Conservation (phyloP, 306 rosid species). For the Chamaecrista fasciculata region DNA sequence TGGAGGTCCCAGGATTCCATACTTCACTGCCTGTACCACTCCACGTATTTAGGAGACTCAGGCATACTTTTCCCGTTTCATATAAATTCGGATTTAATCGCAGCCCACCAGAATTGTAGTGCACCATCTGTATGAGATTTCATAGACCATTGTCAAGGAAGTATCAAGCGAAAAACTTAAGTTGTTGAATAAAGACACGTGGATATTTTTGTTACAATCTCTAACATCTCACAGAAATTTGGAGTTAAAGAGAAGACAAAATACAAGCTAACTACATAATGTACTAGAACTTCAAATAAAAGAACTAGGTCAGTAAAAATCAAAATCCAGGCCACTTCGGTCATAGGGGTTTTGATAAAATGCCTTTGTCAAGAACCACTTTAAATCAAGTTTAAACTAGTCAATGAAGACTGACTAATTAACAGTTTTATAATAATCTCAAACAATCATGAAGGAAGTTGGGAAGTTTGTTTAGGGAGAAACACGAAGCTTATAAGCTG, state of each 20-base stretch:
- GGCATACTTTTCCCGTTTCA: constrained; percentile 94
- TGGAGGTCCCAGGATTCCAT: constrained; percentile 81
- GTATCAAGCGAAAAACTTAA: not conserved
- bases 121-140: constrained; percentile 66
- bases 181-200: not conserved
- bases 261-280: no score
- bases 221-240: not conserved
- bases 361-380: not conserved
- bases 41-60: constrained; percentile 93
- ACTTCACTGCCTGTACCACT: constrained; percentile 72
- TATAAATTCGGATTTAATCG: constrained; percentile 87
- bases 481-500: not conserved
- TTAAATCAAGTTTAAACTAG: no score
- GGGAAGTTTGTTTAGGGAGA: not conserved
- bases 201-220: not conserved
- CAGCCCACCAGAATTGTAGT: constrained; percentile 85
- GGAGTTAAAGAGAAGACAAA: not conserved
- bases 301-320: not conserved
- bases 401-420: no score
- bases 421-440: not conserved
- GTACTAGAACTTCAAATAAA: not conserved
- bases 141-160: no score
- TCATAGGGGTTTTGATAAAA: not conserved
- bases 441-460: not conserved
- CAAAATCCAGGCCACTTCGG: no score